Evolutionary conservation across 345 rosid species (phyloP).

Genomic region (Melastoma malabathricum): DNA sequence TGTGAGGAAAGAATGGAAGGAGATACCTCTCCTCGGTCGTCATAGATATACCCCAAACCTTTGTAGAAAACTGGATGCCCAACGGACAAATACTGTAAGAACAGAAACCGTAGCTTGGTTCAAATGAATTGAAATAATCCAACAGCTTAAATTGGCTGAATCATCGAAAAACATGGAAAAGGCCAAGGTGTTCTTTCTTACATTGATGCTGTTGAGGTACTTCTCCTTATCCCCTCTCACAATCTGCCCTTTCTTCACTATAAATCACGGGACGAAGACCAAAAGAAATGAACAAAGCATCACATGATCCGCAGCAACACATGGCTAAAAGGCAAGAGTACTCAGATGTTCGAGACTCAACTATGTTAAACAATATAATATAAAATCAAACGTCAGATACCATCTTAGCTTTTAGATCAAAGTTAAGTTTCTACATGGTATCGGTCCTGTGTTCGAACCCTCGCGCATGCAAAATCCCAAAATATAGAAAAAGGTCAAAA

Average conservation of each 20-base stretch:
- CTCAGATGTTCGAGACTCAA: slow-evolving; percentile 19
- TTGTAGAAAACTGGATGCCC: slow-evolving; percentile 94
- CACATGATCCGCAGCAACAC: neutral
- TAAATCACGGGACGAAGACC: neutral
- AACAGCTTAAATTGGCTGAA: neutral
- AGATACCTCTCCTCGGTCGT: slow-evolving; percentile 89
- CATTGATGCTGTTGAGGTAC: slow-evolving; percentile 83
- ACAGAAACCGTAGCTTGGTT: neutral
- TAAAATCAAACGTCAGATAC: too few relatives aligned
- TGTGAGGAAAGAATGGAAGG: neutral
- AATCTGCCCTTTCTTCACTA: slow-evolving; percentile 97
- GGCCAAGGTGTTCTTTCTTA: slow-evolving; percentile 12
- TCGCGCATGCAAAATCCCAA: too few relatives aligned
- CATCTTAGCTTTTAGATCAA: too few relatives aligned
- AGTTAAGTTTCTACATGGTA: too few relatives aligned
- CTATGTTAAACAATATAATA: too few relatives aligned
- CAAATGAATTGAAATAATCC: neutral
- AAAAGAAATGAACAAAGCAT: neutral
- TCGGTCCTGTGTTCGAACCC: too few relatives aligned
- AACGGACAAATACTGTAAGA: slow-evolving; percentile 68
- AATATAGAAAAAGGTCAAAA: too few relatives aligned
- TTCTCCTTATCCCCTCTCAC: slow-evolving; percentile 96
- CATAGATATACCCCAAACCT: slow-evolving; percentile 85
- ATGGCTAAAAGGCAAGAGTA: too few relatives aligned
- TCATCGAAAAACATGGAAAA: neutral